Percentiles rank a stretch among this genome's conserved stretches.
phyloP scores from a whole-genome alignment of 805 yeast genomes.

The Spathaspora hagerdaliae region DNA sequence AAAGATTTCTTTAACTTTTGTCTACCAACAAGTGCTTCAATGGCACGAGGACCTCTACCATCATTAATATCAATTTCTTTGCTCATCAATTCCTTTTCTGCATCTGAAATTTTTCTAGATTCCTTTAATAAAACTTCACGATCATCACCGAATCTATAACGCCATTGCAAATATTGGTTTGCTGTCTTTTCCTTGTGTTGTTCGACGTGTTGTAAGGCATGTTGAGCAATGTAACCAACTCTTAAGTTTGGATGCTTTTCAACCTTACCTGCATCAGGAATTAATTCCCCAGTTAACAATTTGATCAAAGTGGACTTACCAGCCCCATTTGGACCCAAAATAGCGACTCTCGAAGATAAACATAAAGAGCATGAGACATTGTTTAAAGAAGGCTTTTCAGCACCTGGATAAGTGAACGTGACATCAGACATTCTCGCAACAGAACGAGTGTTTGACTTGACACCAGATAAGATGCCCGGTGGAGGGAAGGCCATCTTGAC shows the following conservation, averaged over 20 bases:
- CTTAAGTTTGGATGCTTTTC: conserved; percentile 98
- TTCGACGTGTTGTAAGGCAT: conserved; percentile 95
- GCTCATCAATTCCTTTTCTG: conserved; percentile 70
- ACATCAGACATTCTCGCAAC: conserved; percentile 86
- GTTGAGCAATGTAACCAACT: conserved; percentile 98
- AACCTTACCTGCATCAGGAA: conserved; percentile 83
- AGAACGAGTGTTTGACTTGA: conserved; percentile 88
- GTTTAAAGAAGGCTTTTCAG: conserved; percentile 72
- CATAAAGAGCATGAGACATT: conserved; percentile 88
- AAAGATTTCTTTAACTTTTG: conserved; percentile 93
- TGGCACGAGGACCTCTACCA: conserved; percentile 81
- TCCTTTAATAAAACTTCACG: conserved; percentile 94
- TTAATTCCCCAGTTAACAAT: conserved; percentile 85
- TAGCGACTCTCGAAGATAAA: conserved; percentile 93
- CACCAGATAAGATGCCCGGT: conserved; percentile 97
- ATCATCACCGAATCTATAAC: conserved; percentile 96
- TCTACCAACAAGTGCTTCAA: conserved; percentile 96
- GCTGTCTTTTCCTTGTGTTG: conserved; percentile 97
- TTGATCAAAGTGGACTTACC: conserved; percentile 96
- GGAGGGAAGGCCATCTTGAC: conserved; percentile 98
- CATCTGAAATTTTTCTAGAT: conserved; percentile 77
- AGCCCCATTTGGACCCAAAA: conserved; percentile 97
- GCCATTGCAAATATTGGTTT: conserved; percentile 96
- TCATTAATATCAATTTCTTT: conserved; percentile 78
- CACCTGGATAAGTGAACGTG: conserved; percentile 87